Percentiles rank a stretch among this genome's conserved stretches.
These are phyloP conservation scores for Lippia alba DNA, from an alignment of 305 asterid species.

Conservation along the genomic window DNA sequence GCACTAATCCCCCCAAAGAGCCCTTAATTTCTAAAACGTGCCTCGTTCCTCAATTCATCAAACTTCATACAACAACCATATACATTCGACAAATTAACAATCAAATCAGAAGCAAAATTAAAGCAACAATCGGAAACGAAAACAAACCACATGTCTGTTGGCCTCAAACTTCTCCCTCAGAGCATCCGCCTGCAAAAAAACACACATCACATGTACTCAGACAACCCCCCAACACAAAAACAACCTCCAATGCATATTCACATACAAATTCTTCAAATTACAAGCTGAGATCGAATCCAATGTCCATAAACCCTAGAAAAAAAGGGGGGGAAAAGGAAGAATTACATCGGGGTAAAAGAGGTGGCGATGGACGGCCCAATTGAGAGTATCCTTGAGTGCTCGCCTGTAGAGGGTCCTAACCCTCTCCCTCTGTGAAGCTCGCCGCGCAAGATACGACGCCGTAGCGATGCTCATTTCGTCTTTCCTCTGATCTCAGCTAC, in stretches of 20 bases:
- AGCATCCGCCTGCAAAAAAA: constrained; percentile 67
- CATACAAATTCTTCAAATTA: constrained; percentile 30
- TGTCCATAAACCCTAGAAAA: constrained; percentile 25
- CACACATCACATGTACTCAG: background rate
- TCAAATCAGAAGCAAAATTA: background rate
- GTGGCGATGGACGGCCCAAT: constrained; percentile 99
- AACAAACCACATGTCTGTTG: constrained; percentile 64
- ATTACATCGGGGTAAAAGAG: constrained; percentile 85
- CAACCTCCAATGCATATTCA: constrained; percentile 11
- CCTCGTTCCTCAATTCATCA: background rate
- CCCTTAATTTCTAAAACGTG: background rate
- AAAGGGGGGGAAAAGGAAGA: constrained; percentile 2
- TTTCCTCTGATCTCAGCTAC: constrained; percentile 24
- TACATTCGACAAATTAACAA: background rate
- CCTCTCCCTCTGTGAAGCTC: constrained; percentile 96
- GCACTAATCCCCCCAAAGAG: background rate
- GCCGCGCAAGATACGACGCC: constrained; percentile 81
- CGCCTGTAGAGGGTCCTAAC: constrained; percentile 90
- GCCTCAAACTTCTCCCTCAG: constrained; percentile 78
- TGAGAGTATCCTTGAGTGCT: constrained; percentile 93
- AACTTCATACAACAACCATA: constrained; percentile 16
- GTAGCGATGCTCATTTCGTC: constrained; percentile 63
- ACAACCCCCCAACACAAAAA: background rate
- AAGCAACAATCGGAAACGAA: constrained; percentile 3
- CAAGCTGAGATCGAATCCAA: constrained; percentile 37